Percentiles rank a stretch among this genome's conserved stretches.
Conservation (phyloP, 2,329 filamentous ascomycete genomes). For the Beauveria rudraprayagi region DNA sequence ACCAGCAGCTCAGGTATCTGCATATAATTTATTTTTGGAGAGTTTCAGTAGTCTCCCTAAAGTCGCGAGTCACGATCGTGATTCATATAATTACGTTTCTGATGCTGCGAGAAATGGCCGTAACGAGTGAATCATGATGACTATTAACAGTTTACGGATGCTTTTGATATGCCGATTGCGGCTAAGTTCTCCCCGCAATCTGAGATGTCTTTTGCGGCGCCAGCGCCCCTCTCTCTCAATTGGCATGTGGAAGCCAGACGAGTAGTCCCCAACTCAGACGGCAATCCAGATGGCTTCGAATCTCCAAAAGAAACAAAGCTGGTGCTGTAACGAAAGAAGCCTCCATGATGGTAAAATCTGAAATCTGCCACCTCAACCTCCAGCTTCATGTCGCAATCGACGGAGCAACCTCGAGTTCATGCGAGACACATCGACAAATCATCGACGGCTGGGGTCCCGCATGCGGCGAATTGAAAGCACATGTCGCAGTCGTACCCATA, state of each 20-base stretch:
- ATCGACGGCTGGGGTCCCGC: background rate
- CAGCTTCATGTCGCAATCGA: background rate
- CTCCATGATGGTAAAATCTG: background rate
- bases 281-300: background rate
- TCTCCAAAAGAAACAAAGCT: background rate
- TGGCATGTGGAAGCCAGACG: background rate
- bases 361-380: background rate
- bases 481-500: background rate
- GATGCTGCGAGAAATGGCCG: background rate
- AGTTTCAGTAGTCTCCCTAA: background rate
- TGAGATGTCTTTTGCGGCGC: background rate
- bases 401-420: background rate
- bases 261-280: background rate
- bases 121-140: background rate
- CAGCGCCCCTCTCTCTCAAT: background rate
- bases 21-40: background rate
- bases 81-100: no score
- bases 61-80: background rate
- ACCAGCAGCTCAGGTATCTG: no score
- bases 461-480: background rate
- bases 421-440: background rate
- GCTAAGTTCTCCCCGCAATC: constrained; percentile 2
- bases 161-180: background rate
- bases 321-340: no score
- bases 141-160: background rate